These are phyloP conservation scores for Globisporangium okanoganense DNA, from an alignment of 352 stramenopile genomes.

Conservation along the genomic window DNA sequence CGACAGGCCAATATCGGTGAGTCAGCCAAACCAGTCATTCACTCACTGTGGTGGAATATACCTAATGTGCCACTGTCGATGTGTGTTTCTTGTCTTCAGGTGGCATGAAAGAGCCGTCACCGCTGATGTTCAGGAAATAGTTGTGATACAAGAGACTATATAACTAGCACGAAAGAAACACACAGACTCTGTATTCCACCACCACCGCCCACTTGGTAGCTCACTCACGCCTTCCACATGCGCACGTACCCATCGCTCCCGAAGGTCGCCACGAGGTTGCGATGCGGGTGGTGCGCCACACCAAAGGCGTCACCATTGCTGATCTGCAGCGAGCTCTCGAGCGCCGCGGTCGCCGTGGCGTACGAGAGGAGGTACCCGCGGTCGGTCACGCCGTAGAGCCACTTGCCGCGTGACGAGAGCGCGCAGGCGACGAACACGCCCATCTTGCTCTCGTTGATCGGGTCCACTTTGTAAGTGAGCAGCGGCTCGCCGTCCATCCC, in stretches of 20 bases:
- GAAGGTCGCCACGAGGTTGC: conserved; percentile 89
- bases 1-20: background rate
- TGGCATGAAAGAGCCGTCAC: conserved; percentile 14
- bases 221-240: conserved; percentile 69
- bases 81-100: background rate
- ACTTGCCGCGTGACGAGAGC: conserved; percentile 79
- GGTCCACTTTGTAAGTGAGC: conserved; percentile 61
- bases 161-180: background rate
- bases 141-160: background rate
- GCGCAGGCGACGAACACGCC: conserved; percentile 87
- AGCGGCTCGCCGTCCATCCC: conserved; percentile 62
- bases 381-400: conserved; percentile 85
- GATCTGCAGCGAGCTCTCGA: conserved; percentile 82
- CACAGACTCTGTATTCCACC: background rate
- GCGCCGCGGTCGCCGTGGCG: conserved; percentile 33
- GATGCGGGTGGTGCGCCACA: conserved; percentile 82
- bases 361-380: conserved; percentile 84
- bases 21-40: background rate
- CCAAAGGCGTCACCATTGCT: conserved; percentile 78
- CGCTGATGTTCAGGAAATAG: conserved; percentile 17
- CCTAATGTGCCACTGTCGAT: background rate
- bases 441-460: conserved; percentile 52
- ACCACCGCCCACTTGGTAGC: background rate
- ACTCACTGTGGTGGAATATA: too few species aligned
- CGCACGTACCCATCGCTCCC: conserved; percentile 81